phyloP scores from a whole-genome alignment of 2,329 filamentous ascomycete genomes.

The Incumbomyces lentus region DNA sequence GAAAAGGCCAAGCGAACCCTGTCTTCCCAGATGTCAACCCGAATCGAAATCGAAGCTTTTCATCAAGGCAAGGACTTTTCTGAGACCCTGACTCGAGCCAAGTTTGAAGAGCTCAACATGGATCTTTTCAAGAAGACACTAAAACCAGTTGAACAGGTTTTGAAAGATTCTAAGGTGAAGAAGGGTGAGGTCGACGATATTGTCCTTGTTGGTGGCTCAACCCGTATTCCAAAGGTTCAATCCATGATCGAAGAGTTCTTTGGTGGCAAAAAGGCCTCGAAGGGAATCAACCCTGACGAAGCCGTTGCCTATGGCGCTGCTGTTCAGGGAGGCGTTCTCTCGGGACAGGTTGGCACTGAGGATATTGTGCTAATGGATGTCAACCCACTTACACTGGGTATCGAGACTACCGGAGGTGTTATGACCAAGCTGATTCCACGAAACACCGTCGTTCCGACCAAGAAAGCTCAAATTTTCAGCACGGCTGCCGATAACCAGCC shows the following conservation, averaged over 20 bases:
- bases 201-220: constrained; percentile 94
- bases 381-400: constrained; percentile 91
- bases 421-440: constrained; percentile 96
- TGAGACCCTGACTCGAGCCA: constrained; percentile 93
- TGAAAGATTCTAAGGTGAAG: constrained; percentile 96
- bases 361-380: constrained; percentile 91
- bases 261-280: constrained; percentile 88
- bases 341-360: constrained; percentile 72
- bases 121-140: constrained; percentile 99
- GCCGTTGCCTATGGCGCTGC: constrained; percentile 96
- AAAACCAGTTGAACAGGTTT: constrained; percentile 95
- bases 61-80: constrained; percentile 95
- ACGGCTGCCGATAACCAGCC: constrained; percentile 95
- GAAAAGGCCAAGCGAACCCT: constrained; percentile 99
- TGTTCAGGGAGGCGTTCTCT: constrained; percentile 90
- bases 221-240: constrained; percentile 98
- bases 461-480: constrained; percentile 97
- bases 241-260: constrained; percentile 93
- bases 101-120: constrained; percentile 98
- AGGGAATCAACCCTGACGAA: constrained; percentile 99
- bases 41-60: constrained; percentile 96
- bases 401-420: constrained; percentile 92
- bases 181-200: constrained; percentile 94
- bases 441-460: constrained; percentile 88
- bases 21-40: constrained; percentile 84